phyloP scores from a whole-genome alignment of 352 stramenopile genomes.

The Phytophthora lateralis region DNA sequence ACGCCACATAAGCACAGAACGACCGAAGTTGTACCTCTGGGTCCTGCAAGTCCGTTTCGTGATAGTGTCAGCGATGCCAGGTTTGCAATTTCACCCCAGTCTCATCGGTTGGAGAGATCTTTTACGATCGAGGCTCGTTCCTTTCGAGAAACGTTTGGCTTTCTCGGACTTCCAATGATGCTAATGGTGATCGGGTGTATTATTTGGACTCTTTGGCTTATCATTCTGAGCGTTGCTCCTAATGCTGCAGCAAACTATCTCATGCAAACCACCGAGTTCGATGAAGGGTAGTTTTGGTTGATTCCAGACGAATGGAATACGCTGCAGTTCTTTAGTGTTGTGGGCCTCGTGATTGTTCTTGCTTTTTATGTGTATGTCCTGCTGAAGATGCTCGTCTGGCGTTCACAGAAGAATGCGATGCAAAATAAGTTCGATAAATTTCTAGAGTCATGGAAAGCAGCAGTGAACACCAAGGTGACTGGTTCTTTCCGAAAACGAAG shows the following conservation, averaged over 20 bases:
- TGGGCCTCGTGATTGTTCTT: conserved; percentile 8
- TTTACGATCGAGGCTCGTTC: background rate
- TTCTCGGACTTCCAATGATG: conserved; percentile 12
- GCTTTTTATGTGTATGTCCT: conserved; percentile 19
- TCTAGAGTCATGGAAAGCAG: background rate
- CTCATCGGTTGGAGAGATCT: background rate
- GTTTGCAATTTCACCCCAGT: background rate
- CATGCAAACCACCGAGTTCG: conserved; percentile 33
- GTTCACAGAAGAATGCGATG: conserved; percentile 13
- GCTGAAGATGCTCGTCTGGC: conserved; percentile 24
- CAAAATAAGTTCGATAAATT: conserved; percentile 5
- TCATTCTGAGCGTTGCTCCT: conserved; percentile 27
- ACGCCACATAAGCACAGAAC: background rate
- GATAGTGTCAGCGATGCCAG: background rate
- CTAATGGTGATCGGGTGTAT: conserved; percentile 17
- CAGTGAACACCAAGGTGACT: background rate
- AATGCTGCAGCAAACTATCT: conserved; percentile 35
- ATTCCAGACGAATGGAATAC: conserved; percentile 24
- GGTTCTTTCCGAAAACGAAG: background rate
- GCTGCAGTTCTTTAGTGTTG: conserved; percentile 19
- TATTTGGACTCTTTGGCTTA: conserved; percentile 29
- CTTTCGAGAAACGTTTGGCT: conserved; percentile 16
- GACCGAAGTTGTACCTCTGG: conserved; percentile 6
- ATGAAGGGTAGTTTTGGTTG: conserved; percentile 33
- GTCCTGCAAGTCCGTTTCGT: background rate